phyloP scores from a whole-genome alignment of 768 basidiomycete species.

The Boletus subparvulus region DNA sequence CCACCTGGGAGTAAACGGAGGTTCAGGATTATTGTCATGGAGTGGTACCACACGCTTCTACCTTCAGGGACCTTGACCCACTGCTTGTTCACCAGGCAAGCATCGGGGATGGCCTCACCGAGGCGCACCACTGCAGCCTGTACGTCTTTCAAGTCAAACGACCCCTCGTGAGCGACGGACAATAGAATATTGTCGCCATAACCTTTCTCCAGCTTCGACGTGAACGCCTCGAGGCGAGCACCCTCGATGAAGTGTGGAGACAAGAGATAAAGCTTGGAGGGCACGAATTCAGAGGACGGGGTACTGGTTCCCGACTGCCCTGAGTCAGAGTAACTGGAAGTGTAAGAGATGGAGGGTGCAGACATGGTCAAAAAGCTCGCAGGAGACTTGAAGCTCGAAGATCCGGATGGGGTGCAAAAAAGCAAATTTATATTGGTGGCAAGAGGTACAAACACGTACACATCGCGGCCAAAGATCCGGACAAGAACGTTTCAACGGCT shows the following conservation, averaged over 20 bases:
- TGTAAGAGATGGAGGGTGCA: slow-evolving; percentile 6
- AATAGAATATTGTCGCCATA: slow-evolving; percentile 28
- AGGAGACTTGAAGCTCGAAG: neutral
- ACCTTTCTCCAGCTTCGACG: slow-evolving; percentile 27
- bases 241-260: slow-evolving; percentile 14
- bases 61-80: slow-evolving; percentile 26
- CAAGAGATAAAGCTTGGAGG: slow-evolving; percentile 25
- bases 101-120: slow-evolving; percentile 13
- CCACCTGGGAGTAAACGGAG: neutral
- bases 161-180: slow-evolving; percentile 15
- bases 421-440: slow-evolving; percentile 25
- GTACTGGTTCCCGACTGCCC: slow-evolving; percentile 22
- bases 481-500: neutral
- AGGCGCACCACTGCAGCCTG: slow-evolving; percentile 9
- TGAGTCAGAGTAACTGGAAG: slow-evolving; percentile 18
- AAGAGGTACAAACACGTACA: slow-evolving; percentile 28
- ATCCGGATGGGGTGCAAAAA: slow-evolving; percentile 2
- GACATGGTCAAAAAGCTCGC: slow-evolving; percentile 20
- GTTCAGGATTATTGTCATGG: neutral
- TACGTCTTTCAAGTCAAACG: slow-evolving; percentile 10
- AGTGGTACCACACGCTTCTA: neutral
- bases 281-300: slow-evolving; percentile 25
- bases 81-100: neutral
- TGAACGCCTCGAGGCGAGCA: slow-evolving; percentile 15
- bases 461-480: neutral